Percentiles rank a stretch among this genome's conserved stretches.
Evolutionary conservation across 495 filamentous ascomycete species (phyloP).

Genomic region (Aspergillus panamensis): DNA sequence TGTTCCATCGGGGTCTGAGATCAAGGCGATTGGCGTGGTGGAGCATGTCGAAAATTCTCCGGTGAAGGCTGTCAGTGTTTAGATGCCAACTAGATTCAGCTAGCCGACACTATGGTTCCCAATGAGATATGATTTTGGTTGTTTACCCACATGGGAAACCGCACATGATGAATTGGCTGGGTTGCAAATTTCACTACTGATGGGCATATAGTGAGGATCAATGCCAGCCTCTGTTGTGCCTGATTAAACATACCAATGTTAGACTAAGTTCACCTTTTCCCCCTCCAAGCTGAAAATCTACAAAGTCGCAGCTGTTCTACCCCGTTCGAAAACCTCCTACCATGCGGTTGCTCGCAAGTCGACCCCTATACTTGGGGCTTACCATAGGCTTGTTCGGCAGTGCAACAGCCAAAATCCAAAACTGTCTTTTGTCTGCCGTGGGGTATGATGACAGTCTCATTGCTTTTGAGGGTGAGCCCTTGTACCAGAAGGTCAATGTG

Average conservation of each 20-base stretch:
- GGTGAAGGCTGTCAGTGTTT: constrained; percentile 15
- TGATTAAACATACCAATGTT: no score
- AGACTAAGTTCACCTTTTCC: background rate
- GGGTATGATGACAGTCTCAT: constrained; percentile 8
- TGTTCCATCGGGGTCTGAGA: constrained; percentile 12
- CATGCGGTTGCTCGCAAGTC: background rate
- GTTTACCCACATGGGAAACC: background rate
- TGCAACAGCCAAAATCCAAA: background rate
- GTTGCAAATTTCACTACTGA: background rate
- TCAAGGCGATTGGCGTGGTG: constrained; percentile 30
- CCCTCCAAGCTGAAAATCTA: background rate
- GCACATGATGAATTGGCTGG: background rate
- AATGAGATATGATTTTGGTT: constrained; percentile 5
- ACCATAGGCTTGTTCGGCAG: background rate
- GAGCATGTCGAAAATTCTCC: constrained; percentile 28
- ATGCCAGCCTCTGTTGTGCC: no score
- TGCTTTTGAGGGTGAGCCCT: constrained; percentile 21
- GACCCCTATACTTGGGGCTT: background rate
- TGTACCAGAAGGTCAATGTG: constrained; percentile 18
- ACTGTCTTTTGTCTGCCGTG: constrained; percentile 28
- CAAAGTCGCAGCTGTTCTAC: background rate
- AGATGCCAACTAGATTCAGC: background rate
- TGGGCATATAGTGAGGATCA: no score
- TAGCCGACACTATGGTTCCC: constrained; percentile 9
- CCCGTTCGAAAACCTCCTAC: background rate